Conservation (phyloP, 352 stramenopile species). For the Phytopythium delawarense region DNA sequence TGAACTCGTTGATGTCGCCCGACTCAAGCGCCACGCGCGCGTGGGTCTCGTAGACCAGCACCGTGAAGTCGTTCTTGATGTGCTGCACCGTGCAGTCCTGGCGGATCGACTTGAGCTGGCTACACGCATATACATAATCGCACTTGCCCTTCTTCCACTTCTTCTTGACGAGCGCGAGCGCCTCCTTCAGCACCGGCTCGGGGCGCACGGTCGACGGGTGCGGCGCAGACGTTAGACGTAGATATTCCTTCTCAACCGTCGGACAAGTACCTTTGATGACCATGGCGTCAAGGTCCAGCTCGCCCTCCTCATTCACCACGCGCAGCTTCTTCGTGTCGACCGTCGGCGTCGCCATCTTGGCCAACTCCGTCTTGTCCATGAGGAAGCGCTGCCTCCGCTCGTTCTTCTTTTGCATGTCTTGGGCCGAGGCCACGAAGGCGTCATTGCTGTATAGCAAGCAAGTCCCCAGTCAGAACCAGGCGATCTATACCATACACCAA, state of each 20-base stretch:
- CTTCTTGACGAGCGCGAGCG: conserved; percentile 80
- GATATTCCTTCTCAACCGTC: conserved; percentile 97
- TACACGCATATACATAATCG: conserved; percentile 96
- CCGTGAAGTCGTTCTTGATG: conserved; percentile 97
- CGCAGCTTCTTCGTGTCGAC: conserved; percentile 71
- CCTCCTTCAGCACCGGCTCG: conserved; percentile 87
- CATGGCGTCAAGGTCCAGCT: conserved; percentile 85
- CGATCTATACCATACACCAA: neutral
- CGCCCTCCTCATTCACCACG: conserved; percentile 71
- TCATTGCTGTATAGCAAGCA: conserved; percentile 8
- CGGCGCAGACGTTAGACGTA: conserved; percentile 95
- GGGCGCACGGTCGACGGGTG: conserved; percentile 94
- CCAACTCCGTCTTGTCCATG: conserved; percentile 65
- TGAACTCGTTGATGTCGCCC: conserved; percentile 96
- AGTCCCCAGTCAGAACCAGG: neutral
- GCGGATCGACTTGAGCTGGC: conserved; percentile 98
- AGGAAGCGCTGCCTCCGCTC: conserved; percentile 73
- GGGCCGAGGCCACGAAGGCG: conserved; percentile 20
- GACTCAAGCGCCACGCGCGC: conserved; percentile 95
- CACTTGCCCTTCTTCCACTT: conserved; percentile 85
- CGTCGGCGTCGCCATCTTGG: conserved; percentile 52
- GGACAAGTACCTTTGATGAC: conserved; percentile 94
- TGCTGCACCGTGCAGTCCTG: conserved; percentile 98
- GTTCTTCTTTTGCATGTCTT: conserved; percentile 65
- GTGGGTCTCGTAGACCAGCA: conserved; percentile 97